These are phyloP conservation scores for Chaetomium cochliodes DNA, from an alignment of 495 filamentous ascomycete species.

Conservation along the genomic window DNA sequence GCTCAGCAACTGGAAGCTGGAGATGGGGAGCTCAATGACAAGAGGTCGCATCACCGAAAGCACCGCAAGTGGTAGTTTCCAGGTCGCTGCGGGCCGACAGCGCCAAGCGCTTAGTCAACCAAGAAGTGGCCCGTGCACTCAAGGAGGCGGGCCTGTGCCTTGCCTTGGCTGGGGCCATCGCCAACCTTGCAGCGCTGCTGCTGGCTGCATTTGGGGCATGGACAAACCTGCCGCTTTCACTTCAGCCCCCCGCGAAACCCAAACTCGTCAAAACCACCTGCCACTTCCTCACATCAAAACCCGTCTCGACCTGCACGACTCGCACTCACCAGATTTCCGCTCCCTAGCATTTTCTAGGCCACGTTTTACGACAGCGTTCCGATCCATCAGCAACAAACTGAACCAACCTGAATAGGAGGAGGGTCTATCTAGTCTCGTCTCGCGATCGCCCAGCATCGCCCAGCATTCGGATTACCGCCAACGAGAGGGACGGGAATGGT, in stretches of 20 bases:
- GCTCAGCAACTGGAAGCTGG: constrained; percentile 13
- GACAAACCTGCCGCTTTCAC: constrained; percentile 16
- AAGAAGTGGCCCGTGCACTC: neutral
- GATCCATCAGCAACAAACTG: neutral
- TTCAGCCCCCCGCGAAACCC: constrained; percentile 7
- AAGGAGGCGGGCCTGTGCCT: constrained; percentile 3
- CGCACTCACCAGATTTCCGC: neutral
- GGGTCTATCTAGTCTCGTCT: neutral
- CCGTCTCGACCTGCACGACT: neutral
- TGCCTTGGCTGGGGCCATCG: constrained; percentile 8
- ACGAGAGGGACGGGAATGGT: constrained; percentile 26
- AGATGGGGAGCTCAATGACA: constrained; percentile 2
- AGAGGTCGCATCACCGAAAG: constrained; percentile 13
- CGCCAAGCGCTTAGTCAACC: constrained; percentile 21
- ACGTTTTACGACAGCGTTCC: neutral
- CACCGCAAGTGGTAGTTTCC: neutral
- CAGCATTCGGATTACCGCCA: neutral
- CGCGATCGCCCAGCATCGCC: constrained; percentile 7
- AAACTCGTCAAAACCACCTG: neutral
- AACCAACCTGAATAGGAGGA: neutral
- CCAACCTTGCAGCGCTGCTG: constrained; percentile 6
- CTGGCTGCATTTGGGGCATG: constrained; percentile 10
- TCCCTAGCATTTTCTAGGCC: neutral
- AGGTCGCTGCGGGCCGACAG: neutral
- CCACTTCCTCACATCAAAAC: neutral